Percentiles rank a stretch among this genome's conserved stretches.
These are phyloP conservation scores for Elongisporangium prolatum DNA, from an alignment of 352 stramenopile genomes.

Conservation along the genomic window DNA sequence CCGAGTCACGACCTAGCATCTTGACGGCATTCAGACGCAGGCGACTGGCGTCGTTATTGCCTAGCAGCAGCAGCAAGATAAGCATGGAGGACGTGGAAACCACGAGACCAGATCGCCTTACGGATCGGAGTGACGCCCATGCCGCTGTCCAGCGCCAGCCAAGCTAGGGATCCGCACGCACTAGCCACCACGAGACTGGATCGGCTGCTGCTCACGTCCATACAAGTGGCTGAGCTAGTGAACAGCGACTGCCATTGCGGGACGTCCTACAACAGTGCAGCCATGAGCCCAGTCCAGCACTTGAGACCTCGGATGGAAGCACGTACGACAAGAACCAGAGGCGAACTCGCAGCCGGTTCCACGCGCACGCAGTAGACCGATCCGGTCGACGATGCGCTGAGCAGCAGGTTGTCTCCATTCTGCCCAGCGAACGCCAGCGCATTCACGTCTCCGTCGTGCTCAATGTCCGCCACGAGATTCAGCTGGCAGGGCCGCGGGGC, in stretches of 20 bases:
- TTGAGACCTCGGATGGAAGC: not conserved
- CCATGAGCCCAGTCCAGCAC: constrained; percentile 1
- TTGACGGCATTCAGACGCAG: constrained; percentile 65
- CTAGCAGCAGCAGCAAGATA: no score
- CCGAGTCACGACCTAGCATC: constrained; percentile 56
- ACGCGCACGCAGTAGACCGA: constrained; percentile 43
- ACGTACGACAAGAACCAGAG: constrained; percentile 2
- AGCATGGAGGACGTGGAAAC: no score
- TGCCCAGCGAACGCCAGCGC: constrained; percentile 46
- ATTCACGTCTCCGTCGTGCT: constrained; percentile 59
- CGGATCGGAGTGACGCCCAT: constrained; percentile 48
- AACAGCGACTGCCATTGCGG: constrained; percentile 68
- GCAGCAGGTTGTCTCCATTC: constrained; percentile 42
- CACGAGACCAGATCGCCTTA: constrained; percentile 16
- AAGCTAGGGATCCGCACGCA: constrained; percentile 49
- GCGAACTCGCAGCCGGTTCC: constrained; percentile 15
- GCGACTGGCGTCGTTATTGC: constrained; percentile 43
- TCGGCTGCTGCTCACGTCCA: constrained; percentile 49
- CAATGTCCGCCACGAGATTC: constrained; percentile 31
- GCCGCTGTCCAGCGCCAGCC: constrained; percentile 56
- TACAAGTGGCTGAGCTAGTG: constrained; percentile 29
- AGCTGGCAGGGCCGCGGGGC: constrained; percentile 30
- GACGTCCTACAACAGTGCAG: constrained; percentile 10
- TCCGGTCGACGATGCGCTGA: constrained; percentile 54
- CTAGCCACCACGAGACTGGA: constrained; percentile 50